Base-by-base conservation (phyloP, 345 rosid species). In the Hypericum androsaemum region DNA sequence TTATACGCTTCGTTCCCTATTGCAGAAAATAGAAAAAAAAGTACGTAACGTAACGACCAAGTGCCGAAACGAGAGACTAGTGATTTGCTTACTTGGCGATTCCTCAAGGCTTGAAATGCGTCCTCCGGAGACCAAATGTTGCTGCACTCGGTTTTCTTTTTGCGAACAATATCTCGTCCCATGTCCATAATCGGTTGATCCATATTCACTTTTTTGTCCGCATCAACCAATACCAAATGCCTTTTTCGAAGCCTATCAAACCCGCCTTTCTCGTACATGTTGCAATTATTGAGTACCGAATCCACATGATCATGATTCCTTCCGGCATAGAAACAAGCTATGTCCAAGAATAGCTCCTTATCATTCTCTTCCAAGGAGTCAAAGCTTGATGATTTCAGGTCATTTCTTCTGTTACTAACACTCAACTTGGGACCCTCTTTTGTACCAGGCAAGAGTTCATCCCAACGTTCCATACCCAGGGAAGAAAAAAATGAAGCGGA, bases 251-350 rank as follows among this genome's bases (percentile, higher is more conserved):
- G 55, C 12, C 15, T 39, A 0, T 49, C 12, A 0, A 63, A 0
- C 12, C 56, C 57, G 0, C 0, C 4, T 7, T 8, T 22, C 1
- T 50, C 0, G 12, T 2, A 0, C 0, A 56, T 6, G 10, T 40
- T 7, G 15, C 54, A 63, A 14, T 12, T 40, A 12, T 56, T 50
- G 5, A 43, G 59, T 35, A 43, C 9, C 11, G 10, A 32, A 3
- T n/a, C 8, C 12, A 37, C 37, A n/a, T 41, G 12, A 9, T 32
- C 37, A 16, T 50, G 14, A n/a, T 54, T 51, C 39, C 9, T 6
- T 7, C 67, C 67, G 3, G 45, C 17, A 4, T 39, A 61, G 41
- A 61, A 38, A 36, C 52, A 61, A 1, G 64, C 58, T 12, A 55
- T 49, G 8, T 63, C 52, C 3, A 63, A 61, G 8, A 63, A 63